A percentile compares a stretch with the other conserved stretches of the same genome.
Conservation (phyloP, 148 eudicot genomes). For the Diospyros kaki region DNA sequence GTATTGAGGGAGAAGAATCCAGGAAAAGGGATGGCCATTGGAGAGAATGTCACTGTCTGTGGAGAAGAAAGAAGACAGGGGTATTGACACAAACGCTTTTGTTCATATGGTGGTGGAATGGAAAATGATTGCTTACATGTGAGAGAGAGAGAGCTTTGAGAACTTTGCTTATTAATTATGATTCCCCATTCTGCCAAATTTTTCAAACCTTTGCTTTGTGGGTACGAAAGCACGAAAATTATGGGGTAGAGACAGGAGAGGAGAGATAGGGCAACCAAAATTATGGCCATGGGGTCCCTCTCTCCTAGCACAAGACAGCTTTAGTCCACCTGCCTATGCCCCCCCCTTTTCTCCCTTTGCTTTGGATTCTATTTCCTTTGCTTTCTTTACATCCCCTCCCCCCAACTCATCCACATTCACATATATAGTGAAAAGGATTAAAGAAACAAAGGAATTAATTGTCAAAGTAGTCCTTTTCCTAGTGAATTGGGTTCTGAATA, state of each 20-base stretch:
- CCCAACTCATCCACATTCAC: background rate
- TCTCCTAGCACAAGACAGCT: slow-evolving; percentile 15
- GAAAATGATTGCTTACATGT: slow-evolving; percentile 11
- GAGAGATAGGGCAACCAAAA: background rate
- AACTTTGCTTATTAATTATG: background rate
- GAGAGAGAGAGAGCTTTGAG: background rate
- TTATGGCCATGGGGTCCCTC: slow-evolving; percentile 10
- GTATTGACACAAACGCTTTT: background rate
- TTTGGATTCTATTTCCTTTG: slow-evolving; percentile 14
- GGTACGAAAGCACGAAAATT: slow-evolving; percentile 10
- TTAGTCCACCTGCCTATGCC: slow-evolving; percentile 12
- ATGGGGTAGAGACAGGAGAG: background rate
- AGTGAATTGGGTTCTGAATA: too few species aligned
- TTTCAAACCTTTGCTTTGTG: slow-evolving; percentile 14
- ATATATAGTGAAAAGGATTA: too few species aligned
- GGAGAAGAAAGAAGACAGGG: background rate
- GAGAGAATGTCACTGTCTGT: background rate
- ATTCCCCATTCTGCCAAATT: background rate
- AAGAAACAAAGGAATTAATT: too few species aligned
- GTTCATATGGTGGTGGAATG: background rate
- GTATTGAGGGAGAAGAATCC: background rate
- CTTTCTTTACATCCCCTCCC: background rate
- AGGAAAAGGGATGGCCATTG: background rate
- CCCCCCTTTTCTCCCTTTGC: background rate
- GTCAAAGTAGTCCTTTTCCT: too few species aligned